Percentiles rank a stretch among this genome's conserved stretches.
These are phyloP conservation scores for Irpex rosettiformis DNA, from an alignment of 1,284 basidiomycete species.

Conservation along the genomic window DNA sequence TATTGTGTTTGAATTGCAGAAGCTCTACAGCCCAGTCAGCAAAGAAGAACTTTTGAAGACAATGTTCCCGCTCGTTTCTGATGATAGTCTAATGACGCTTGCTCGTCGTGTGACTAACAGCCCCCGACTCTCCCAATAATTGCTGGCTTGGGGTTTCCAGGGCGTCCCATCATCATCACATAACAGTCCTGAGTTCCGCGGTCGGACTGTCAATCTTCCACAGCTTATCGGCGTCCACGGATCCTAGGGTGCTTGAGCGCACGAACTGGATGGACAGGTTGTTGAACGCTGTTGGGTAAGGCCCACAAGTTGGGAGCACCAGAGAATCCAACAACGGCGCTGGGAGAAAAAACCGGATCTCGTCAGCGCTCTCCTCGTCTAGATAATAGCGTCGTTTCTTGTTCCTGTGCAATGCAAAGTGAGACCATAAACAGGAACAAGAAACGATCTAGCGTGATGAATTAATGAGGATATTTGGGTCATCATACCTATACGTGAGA, in stretches of 20 bases:
- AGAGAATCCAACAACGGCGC: slow-evolving; percentile 43
- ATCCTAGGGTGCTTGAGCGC: slow-evolving; percentile 22
- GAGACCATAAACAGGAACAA: no score
- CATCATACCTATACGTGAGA: slow-evolving; percentile 35
- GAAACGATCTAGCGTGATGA: no score
- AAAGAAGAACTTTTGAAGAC: not conserved
- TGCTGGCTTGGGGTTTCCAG: not conserved
- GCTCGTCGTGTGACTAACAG: slow-evolving; percentile 3
- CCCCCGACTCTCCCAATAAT: not conserved
- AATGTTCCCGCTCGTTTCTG: not conserved
- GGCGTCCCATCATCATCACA: not conserved
- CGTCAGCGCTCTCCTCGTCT: not conserved
- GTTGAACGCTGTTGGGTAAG: slow-evolving; percentile 66
- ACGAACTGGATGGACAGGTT: slow-evolving; percentile 58
- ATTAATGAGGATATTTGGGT: not conserved
- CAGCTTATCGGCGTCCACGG: slow-evolving; percentile 7
- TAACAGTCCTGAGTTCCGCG: not conserved
- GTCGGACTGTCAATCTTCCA: not conserved
- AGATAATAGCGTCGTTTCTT: not conserved
- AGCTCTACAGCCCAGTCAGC: not conserved
- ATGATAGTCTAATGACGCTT: not conserved
- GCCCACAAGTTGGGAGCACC: slow-evolving; percentile 43
- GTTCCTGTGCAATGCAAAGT: not conserved
- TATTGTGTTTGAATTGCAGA: not conserved
- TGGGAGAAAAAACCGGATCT: slow-evolving; percentile 21